These are phyloP conservation scores for Vinca minor DNA, from an alignment of 257 asterid genomes.

Conservation along the genomic window DNA sequence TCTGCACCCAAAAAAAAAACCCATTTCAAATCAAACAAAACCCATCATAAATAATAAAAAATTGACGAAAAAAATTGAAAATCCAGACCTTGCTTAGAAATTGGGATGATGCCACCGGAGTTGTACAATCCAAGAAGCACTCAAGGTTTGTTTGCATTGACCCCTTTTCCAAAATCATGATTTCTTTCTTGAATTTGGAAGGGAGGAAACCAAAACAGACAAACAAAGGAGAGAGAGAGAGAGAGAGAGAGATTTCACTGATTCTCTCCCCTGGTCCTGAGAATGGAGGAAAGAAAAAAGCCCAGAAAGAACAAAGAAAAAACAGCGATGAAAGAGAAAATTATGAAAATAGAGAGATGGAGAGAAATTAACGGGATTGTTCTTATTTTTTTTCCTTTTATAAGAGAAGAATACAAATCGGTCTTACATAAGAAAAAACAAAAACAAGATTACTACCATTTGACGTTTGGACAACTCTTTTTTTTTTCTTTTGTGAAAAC, in stretches of 20 bases:
- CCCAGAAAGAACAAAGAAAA: conserved; percentile 7
- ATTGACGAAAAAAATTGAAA: neutral
- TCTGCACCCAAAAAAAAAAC: conserved; percentile 25
- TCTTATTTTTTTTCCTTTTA: conserved; percentile 12
- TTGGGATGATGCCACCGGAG: conserved; percentile 39
- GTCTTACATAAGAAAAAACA: conserved; percentile 25
- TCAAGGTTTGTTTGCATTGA: conserved; percentile 37
- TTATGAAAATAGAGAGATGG: conserved; percentile 23
- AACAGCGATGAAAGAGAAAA: conserved; percentile 16
- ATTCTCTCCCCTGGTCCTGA: conserved; percentile 52
- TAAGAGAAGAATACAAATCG: conserved; percentile 18
- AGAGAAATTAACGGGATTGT: conserved; percentile 73
- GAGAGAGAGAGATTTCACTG: conserved; percentile 23
- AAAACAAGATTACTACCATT: conserved; percentile 32
- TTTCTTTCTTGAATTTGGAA: no score
- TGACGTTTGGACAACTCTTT: conserved; percentile 60
- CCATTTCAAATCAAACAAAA: neutral
- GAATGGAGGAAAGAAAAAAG: conserved; percentile 34
- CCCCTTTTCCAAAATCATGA: conserved; percentile 30
- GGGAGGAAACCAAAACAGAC: neutral
- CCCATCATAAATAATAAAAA: neutral
- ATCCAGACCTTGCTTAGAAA: conserved; percentile 32
- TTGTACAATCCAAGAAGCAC: conserved; percentile 34
- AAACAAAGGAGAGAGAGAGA: no score
- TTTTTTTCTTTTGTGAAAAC: conserved; percentile 10